Evolutionary conservation across 352 stramenopile species (phyloP).

Genomic region (Blastocystis sp.): DNA sequence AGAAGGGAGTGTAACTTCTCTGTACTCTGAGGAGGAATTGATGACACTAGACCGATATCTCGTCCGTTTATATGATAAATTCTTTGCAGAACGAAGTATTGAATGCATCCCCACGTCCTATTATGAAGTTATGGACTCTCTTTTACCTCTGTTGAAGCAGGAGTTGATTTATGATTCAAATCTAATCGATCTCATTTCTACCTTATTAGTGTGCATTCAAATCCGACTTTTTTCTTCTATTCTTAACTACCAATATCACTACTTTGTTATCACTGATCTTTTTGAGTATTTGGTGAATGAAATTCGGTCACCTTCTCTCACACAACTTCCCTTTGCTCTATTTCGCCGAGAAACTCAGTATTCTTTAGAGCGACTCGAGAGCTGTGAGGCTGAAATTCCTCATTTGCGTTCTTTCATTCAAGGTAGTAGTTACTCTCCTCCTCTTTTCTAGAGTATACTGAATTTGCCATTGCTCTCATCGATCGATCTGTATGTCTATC

Average conservation of each 20-base stretch:
- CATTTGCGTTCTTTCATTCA: conserved; percentile 44
- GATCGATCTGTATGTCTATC: not conserved
- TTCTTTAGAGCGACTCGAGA: conserved; percentile 9
- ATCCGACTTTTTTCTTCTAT: conserved; percentile 12
- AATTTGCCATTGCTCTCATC: conserved; percentile 5
- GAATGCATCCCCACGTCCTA: not conserved
- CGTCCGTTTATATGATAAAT: not conserved
- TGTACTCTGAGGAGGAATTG: conserved; percentile 16
- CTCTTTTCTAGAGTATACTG: not conserved
- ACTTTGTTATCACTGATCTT: conserved; percentile 39
- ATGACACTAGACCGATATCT: not conserved
- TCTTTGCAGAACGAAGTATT: not conserved
- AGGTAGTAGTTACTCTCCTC: not conserved
- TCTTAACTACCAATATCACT: not conserved
- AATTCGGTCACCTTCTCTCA: not conserved
- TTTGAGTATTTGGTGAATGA: conserved; percentile 54
- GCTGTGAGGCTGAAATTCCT: conserved; percentile 32
- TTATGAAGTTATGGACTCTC: not conserved
- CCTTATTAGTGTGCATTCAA: not conserved
- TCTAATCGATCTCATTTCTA: not conserved
- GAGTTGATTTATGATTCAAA: not conserved
- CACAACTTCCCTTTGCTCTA: not conserved
- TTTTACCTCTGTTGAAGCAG: not conserved
- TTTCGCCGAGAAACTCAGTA: not conserved
- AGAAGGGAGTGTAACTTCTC: not conserved